Evolutionary conservation across 1,139 yeast genomes (phyloP).

Genomic region (Candida freyschussii): DNA sequence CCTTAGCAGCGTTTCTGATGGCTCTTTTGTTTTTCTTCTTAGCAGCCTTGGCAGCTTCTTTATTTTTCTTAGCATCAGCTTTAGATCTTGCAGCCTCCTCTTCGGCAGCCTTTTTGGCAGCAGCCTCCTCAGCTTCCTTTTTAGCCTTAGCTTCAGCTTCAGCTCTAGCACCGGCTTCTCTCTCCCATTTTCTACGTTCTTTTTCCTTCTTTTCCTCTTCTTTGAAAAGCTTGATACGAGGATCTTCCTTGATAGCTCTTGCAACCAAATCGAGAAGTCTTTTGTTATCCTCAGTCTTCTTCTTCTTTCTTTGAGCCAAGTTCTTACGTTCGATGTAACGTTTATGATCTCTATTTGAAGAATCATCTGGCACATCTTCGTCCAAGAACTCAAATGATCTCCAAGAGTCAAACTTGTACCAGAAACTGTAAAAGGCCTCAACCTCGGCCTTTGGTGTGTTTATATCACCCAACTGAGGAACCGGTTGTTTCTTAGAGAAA

Average conservation of each 20-base stretch:
- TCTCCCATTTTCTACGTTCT: conserved; percentile 95
- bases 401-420: conserved; percentile 98
- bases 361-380: conserved; percentile 99
- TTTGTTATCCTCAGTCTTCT: conserved; percentile 95
- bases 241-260: conserved; percentile 85
- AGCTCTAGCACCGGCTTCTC: conserved; percentile 94
- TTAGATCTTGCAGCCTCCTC: conserved; percentile 56
- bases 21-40: conserved; percentile 98
- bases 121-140: conserved; percentile 82
- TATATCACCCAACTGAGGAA: conserved; percentile 71
- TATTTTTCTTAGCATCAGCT: conserved; percentile 77
- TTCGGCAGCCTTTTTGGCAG: conserved; percentile 73
- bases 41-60: conserved; percentile 96
- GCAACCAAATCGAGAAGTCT: conserved; percentile 83
- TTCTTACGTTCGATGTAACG: conserved; percentile 98
- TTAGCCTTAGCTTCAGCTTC: conserved; percentile 86
- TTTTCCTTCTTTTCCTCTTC: conserved; percentile 93
- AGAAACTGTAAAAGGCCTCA: conserved; percentile 83
- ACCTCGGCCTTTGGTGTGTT: conserved; percentile 75
- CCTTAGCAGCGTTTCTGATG: conserved; percentile 79
- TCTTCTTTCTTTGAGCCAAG: conserved; percentile 93
- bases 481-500: conserved; percentile 88
- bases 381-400: conserved; percentile 96
- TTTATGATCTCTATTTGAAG: conserved; percentile 98
- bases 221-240: conserved; percentile 90